Evolutionary conservation across 495 filamentous ascomycete genomes (phyloP).

Genomic region (Penicillium herquei): DNA sequence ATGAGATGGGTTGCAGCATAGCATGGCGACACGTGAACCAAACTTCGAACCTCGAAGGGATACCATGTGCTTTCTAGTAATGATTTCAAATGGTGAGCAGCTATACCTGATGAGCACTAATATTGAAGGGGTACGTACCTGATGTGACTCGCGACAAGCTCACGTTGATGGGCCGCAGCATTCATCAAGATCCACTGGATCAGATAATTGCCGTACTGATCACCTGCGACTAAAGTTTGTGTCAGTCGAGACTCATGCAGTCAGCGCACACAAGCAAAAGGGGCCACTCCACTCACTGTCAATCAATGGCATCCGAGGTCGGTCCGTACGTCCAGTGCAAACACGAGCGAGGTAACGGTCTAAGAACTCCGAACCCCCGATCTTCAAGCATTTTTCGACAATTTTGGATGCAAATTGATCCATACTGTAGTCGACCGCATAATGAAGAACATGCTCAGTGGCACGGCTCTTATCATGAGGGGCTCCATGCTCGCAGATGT

Average conservation of each 20-base stretch:
- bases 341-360: slow-evolving; percentile 90
- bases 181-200: slow-evolving; percentile 95
- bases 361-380: slow-evolving; percentile 87
- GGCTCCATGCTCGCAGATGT: slow-evolving; percentile 96
- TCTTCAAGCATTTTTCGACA: slow-evolving; percentile 98
- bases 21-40: slow-evolving; percentile 96
- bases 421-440: slow-evolving; percentile 95
- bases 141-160: slow-evolving; percentile 89
- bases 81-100: too few relatives aligned
- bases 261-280: neutral
- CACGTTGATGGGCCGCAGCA: slow-evolving; percentile 79
- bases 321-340: slow-evolving; percentile 84
- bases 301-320: slow-evolving; percentile 94
- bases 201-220: slow-evolving; percentile 98
- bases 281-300: slow-evolving; percentile 63
- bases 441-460: slow-evolving; percentile 89
- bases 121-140: slow-evolving; percentile 44
- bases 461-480: slow-evolving; percentile 89
- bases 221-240: slow-evolving; percentile 68
- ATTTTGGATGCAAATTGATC: slow-evolving; percentile 99
- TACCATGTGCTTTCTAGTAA: slow-evolving; percentile 88
- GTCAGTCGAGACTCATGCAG: neutral
- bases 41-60: slow-evolving; percentile 98
- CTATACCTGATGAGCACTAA: neutral
- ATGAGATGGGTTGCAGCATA: slow-evolving; percentile 91